phyloP scores from a whole-genome alignment of 1,284 basidiomycete species.

The Moesziomyces sp. region DNA sequence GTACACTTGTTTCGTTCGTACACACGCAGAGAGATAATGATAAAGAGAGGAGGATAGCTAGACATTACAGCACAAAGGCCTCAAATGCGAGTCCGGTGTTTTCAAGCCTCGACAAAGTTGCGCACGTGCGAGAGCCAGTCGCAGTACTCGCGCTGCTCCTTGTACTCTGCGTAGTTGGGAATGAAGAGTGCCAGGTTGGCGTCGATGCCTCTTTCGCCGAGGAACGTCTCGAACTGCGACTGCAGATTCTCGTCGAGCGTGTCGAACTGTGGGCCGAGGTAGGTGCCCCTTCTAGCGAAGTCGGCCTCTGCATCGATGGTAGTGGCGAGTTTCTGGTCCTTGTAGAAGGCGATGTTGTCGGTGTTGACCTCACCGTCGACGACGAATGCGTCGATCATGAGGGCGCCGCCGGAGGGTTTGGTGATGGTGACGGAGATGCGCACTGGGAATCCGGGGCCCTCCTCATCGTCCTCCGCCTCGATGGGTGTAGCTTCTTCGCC shows the following conservation, averaged over 20 bases:
- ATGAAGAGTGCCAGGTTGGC: slow-evolving; percentile 75
- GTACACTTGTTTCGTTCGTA: too few relatives aligned
- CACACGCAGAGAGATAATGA: too few relatives aligned
- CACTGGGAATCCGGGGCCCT: slow-evolving; percentile 72
- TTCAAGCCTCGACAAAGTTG: slow-evolving; percentile 77
- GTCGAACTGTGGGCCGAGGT: slow-evolving; percentile 93
- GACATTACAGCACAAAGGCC: too few relatives aligned
- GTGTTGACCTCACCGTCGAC: slow-evolving; percentile 82
- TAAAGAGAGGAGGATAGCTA: too few relatives aligned
- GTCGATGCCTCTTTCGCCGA: slow-evolving; percentile 87
- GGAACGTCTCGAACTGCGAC: slow-evolving; percentile 83
- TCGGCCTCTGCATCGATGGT: slow-evolving; percentile 88
- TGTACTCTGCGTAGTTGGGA: slow-evolving; percentile 66
- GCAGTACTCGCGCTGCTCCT: slow-evolving; percentile 78
- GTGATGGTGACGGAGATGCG: slow-evolving; percentile 84
- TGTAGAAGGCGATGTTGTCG: slow-evolving; percentile 90
- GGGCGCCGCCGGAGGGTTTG: slow-evolving; percentile 73
- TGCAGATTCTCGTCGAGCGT: slow-evolving; percentile 88
- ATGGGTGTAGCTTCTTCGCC: slow-evolving; percentile 70
- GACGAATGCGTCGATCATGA: slow-evolving; percentile 65
- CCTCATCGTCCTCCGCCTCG: slow-evolving; percentile 37
- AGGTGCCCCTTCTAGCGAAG: slow-evolving; percentile 88
- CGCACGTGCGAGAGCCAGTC: slow-evolving; percentile 87
- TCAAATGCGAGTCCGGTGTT: neutral
- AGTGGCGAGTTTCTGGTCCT: slow-evolving; percentile 78